Evolutionary conservation across 1,284 basidiomycete species (phyloP).

Genomic region (Cryptococcus sp.): DNA sequence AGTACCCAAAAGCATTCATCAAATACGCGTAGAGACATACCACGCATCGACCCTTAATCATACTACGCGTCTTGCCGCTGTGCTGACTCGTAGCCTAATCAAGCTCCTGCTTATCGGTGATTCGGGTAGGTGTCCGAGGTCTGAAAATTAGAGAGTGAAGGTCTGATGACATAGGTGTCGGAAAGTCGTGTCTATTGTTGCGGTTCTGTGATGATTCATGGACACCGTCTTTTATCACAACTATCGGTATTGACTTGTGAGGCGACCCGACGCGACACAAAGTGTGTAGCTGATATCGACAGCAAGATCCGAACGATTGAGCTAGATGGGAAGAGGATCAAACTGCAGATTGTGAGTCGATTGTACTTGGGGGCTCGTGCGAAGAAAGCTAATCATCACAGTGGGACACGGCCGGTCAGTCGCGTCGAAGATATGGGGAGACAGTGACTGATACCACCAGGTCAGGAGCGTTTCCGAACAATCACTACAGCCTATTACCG

Average conservation of each 20-base stretch:
- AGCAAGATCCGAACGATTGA: conserved; percentile 90
- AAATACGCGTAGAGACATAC: not conserved
- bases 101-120: conserved; percentile 97
- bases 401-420: conserved; percentile 89
- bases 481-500: conserved; percentile 99
- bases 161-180: conserved; percentile 67
- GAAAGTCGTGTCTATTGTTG: conserved; percentile 96
- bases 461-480: conserved; percentile 98
- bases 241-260: conserved; percentile 64
- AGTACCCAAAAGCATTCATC: conserved; percentile 12
- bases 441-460: conserved; percentile 12
- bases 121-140: conserved; percentile 70
- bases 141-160: too few relatives aligned
- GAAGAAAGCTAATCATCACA: conserved; percentile 38
- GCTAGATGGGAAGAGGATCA: conserved; percentile 98
- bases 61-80: not conserved
- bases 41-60: not conserved
- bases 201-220: conserved; percentile 99
- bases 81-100: conserved; percentile 59
- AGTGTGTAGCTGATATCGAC: conserved; percentile 3
- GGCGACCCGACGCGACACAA: conserved; percentile 9
- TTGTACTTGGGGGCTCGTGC: not conserved
- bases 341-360: conserved; percentile 88
- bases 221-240: conserved; percentile 99
- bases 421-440: not conserved